phyloP scores from a whole-genome alignment of 2,329 filamentous ascomycete genomes.

The Seiridium unicorne region DNA sequence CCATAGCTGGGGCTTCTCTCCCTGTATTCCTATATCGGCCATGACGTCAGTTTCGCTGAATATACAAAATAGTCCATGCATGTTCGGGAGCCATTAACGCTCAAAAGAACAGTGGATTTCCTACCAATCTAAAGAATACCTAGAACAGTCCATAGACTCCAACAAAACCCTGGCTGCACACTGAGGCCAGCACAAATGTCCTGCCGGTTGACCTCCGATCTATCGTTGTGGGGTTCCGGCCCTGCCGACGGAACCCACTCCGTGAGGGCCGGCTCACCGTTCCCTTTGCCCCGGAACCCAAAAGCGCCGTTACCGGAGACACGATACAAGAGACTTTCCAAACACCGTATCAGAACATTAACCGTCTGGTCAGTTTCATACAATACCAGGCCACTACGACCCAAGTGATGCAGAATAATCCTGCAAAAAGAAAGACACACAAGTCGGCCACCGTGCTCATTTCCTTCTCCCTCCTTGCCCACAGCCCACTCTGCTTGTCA shows the following conservation, averaged over 20 bases:
- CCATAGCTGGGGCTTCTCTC: not conserved
- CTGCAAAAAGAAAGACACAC: slow-evolving; percentile 16
- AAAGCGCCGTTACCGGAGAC: not conserved
- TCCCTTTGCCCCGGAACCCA: not conserved
- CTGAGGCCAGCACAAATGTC: no score
- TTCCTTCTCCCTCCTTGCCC: slow-evolving; percentile 17
- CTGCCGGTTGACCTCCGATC: not conserved
- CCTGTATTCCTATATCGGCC: slow-evolving; percentile 1
- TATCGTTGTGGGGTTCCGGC: not conserved
- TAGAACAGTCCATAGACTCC: not conserved
- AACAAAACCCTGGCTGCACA: not conserved
- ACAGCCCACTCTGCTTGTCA: slow-evolving; percentile 20
- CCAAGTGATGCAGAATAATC: slow-evolving; percentile 13
- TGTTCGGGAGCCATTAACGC: not conserved
- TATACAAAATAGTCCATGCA: not conserved
- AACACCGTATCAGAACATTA: not conserved
- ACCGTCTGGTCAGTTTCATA: slow-evolving; percentile 6
- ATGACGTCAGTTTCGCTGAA: slow-evolving; percentile 1
- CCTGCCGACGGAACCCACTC: slow-evolving; percentile 5
- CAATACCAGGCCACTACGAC: slow-evolving; percentile 11
- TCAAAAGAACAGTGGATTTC: no score
- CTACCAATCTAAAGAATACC: not conserved
- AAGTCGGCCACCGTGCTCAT: slow-evolving; percentile 21
- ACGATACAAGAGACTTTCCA: not conserved
- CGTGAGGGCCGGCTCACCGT: not conserved